A percentile compares a stretch with the other conserved stretches of the same genome.
Conservation (phyloP, 208 protist species). For the Leishmania tropica region DNA sequence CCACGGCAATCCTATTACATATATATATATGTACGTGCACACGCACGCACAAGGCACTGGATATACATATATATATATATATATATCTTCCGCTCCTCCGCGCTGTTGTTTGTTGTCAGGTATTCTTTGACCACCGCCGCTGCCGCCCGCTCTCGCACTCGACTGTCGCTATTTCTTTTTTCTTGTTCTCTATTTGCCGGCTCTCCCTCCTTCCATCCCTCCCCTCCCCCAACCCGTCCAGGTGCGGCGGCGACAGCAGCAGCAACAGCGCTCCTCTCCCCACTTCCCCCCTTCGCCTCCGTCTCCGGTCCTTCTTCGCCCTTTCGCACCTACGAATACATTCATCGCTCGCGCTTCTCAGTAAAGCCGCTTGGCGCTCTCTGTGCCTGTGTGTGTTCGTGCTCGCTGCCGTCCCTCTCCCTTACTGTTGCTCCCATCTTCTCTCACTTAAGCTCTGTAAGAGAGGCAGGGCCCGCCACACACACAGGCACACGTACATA, state of each 20-base stretch:
- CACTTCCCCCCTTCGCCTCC: not conserved
- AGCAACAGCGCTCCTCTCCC: not conserved
- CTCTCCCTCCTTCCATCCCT: not conserved
- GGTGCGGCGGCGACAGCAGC: not conserved
- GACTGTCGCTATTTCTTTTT: not conserved
- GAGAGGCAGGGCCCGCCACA: not conserved
- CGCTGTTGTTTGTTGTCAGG: not conserved
- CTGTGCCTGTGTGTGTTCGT: not conserved
- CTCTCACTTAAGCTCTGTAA: not conserved
- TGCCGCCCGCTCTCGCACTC: not conserved
- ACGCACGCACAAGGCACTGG: not conserved
- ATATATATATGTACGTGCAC: not conserved
- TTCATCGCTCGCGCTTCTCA: not conserved
- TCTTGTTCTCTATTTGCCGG: not conserved
- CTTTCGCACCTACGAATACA: not conserved
- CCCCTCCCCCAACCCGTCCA: too few relatives aligned
- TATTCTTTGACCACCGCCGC: constrained; percentile 1
- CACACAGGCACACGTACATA: not conserved
- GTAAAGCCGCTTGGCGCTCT: not conserved
- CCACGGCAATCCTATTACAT: not conserved
- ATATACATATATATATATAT: not conserved
- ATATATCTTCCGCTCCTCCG: not conserved
- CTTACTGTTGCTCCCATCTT: not conserved
- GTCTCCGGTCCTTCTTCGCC: not conserved
- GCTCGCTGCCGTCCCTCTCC: not conserved